Conservation (phyloP, 2,329 filamentous ascomycete species). For the Alternaria triticina region DNA sequence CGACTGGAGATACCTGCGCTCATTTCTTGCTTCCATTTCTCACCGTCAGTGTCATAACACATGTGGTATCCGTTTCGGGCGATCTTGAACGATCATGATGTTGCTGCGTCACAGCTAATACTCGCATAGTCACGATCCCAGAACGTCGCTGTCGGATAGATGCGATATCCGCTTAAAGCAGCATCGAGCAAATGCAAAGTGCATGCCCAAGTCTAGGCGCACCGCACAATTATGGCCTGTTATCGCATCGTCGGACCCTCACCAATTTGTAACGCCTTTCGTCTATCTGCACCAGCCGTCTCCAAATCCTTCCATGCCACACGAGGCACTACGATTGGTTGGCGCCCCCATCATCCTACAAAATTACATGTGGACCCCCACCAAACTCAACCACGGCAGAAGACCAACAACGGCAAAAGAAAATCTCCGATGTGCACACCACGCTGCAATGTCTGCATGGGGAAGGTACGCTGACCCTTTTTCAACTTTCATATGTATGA, state of each 20-base stretch:
- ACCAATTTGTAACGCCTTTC: background rate
- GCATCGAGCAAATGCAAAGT: background rate
- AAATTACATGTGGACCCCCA: conserved; percentile 3
- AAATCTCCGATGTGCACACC: background rate
- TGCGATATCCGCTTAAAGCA: background rate
- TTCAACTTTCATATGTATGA: background rate
- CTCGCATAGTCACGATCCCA: background rate
- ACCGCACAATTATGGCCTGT: background rate
- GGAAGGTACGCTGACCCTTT: background rate
- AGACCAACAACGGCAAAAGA: background rate
- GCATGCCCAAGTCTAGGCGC: background rate
- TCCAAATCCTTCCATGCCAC: background rate
- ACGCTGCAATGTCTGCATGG: background rate
- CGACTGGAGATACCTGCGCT: background rate
- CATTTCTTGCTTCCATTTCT: background rate
- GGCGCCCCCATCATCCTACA: background rate
- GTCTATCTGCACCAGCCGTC: background rate
- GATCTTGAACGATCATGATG: background rate
- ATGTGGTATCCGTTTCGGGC: background rate
- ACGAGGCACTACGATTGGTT: background rate
- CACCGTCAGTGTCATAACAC: background rate
- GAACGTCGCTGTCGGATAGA: background rate
- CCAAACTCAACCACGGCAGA: background rate
- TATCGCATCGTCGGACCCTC: background rate
- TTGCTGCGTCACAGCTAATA: background rate